These are phyloP conservation scores for Endocalyx cinctus DNA, from an alignment of 2,329 filamentous ascomycete genomes.

Conservation along the genomic window DNA sequence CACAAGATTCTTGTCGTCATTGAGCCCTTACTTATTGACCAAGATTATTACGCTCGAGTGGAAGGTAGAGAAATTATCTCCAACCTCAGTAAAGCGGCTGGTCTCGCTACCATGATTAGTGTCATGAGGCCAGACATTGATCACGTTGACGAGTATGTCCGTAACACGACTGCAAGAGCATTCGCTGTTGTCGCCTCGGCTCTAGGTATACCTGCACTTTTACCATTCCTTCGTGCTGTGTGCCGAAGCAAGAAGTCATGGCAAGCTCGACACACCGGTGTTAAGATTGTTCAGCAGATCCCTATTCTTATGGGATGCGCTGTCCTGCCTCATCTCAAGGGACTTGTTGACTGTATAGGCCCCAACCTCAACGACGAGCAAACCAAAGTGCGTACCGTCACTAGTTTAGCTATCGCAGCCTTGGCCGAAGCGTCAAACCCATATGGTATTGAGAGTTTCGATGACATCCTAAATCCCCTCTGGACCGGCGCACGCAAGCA, in stretches of 20 bases:
- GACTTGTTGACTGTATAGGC: slow-evolving; percentile 91
- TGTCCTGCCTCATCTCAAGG: slow-evolving; percentile 90
- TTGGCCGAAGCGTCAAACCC: slow-evolving; percentile 94
- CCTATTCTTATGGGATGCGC: slow-evolving; percentile 98
- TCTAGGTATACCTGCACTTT: slow-evolving; percentile 87
- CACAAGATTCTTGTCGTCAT: slow-evolving; percentile 99
- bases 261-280: slow-evolving; percentile 95
- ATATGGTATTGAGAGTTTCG: slow-evolving; percentile 98
- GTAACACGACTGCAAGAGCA: slow-evolving; percentile 93
- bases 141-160: slow-evolving; percentile 95
- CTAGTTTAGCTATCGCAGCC: slow-evolving; percentile 88
- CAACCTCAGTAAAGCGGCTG: slow-evolving; percentile 93
- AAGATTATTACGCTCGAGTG: slow-evolving; percentile 98
- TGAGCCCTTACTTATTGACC: slow-evolving; percentile 96
- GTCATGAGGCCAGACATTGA: slow-evolving; percentile 99
- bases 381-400: slow-evolving; percentile 95
- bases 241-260: slow-evolving; percentile 98
- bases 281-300: slow-evolving; percentile 99
- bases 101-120: slow-evolving; percentile 97
- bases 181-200: slow-evolving; percentile 97
- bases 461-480: slow-evolving; percentile 92
- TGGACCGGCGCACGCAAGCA: slow-evolving; percentile 97
- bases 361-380: slow-evolving; percentile 97
- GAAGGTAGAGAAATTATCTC: slow-evolving; percentile 99
- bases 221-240: slow-evolving; percentile 92